Percentiles rank a stretch among this genome's conserved stretches.
Conservation (phyloP, 371 early-diverging fungal genomes). For the Gilbertella persicaria region DNA sequence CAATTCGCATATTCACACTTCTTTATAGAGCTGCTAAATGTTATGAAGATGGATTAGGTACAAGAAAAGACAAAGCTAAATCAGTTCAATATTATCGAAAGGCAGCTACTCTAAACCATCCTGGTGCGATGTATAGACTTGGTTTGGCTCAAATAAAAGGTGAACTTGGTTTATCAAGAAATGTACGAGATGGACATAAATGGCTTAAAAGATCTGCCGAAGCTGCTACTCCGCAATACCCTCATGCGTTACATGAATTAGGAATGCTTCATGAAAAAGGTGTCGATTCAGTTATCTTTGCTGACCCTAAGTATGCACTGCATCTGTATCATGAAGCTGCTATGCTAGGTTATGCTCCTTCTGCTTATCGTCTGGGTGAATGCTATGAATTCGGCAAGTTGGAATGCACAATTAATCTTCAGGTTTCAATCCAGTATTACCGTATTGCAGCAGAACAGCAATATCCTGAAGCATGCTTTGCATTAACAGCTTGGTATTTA, state of each 20-base stretch:
- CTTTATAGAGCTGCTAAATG: constrained; percentile 56
- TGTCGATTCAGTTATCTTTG: constrained; percentile 67
- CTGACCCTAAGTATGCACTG: constrained; percentile 70
- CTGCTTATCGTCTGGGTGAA: constrained; percentile 77
- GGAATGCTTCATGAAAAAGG: constrained; percentile 73
- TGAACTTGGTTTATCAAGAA: constrained; percentile 60
- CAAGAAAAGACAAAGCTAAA: constrained; percentile 52
- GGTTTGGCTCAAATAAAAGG: constrained; percentile 74
- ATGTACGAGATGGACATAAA: constrained; percentile 73
- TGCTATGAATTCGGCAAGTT: constrained; percentile 80
- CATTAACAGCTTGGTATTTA: constrained; percentile 95
- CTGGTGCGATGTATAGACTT: constrained; percentile 73
- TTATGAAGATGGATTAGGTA: constrained; percentile 68
- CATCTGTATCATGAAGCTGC: constrained; percentile 65
- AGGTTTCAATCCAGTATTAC: constrained; percentile 75
- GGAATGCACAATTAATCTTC: constrained; percentile 68
- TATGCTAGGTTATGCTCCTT: constrained; percentile 65
- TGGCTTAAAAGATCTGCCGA: constrained; percentile 78
- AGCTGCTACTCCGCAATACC: constrained; percentile 75
- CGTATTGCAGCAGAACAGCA: constrained; percentile 85
- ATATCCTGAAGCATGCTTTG: constrained; percentile 91
- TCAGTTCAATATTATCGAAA: constrained; percentile 71
- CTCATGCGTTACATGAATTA: constrained; percentile 80
- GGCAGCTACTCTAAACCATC: constrained; percentile 69
- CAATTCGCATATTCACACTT: background rate